Base-by-base conservation (phyloP, 1,284 basidiomycete genomes). In the Thecaphora thlaspeos region DNA sequence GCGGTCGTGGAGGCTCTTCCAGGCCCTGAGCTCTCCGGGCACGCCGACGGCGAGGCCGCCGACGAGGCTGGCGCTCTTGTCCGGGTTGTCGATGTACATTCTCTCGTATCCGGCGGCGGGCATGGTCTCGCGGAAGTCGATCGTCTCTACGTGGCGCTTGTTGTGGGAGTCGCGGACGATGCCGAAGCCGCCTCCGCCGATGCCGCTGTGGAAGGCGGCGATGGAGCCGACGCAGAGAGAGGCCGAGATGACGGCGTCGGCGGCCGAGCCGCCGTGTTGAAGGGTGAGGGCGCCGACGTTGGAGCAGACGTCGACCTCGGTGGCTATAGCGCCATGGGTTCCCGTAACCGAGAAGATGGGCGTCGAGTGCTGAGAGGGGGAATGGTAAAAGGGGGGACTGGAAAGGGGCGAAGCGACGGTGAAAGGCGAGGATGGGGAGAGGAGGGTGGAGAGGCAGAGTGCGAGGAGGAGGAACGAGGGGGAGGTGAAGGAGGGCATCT, bases 121-220 rank as follows among this genome's bases (percentile, higher is more conserved):
- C 63, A 74, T 71, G 4, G 72, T 77, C 68, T 81, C 80, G 15
- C 80, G 71, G 60, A 81, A 80, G 68, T 81, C 80, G 30, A 81
- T 74, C 28, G 75, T 73, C 23, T 76, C 64, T 51, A 80, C 79
- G n/a, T 51, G 19, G 4, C 18, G 4, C 39, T 54, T 52, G 43
- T 28, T 49, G 17, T 52, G 48, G 21, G 46, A 49, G 32, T 37
- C 26, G 26, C 73, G 68, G 22, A 76, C 56, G 19, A 76, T 50
- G n/a, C 66, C 66, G 41, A 72, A 69, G 0, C 74, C 74, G 11
- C 74, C 74, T 2, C 80, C 80, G 4, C 79, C 80, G 26, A 81
- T 78, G 8, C 80, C 80, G 1, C 76, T 78, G 56, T 80, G 79
- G 60, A 77, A 81, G 1, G 72, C 69, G n/a, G 68, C 57, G 43